phyloP scores from a whole-genome alignment of 176 grass and related monocot species.

The Ampelocalamus luodianensis region DNA sequence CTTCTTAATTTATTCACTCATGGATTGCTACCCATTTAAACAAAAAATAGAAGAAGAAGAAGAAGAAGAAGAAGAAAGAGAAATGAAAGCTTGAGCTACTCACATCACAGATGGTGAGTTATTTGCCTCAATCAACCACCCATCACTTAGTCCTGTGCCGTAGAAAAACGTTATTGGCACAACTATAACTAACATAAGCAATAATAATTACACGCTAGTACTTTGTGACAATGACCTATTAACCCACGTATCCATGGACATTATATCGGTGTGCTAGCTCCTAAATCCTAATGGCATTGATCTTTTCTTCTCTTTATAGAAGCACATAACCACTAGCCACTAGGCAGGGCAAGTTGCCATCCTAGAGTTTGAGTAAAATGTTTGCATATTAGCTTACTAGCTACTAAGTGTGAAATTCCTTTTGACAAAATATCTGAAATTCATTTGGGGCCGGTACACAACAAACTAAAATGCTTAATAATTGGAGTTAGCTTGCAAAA shows the following conservation, averaged over 20 bases:
- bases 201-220: slow-evolving; percentile 57
- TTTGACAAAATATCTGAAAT: background rate
- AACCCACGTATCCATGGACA: slow-evolving; percentile 53
- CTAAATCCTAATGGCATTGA: slow-evolving; percentile 6
- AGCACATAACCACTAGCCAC: background rate
- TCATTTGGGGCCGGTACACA: background rate
- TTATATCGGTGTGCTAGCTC: background rate
- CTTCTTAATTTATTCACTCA: slow-evolving; percentile 15
- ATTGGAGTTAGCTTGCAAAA: slow-evolving; percentile 5
- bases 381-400: background rate
- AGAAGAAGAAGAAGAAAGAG: background rate
- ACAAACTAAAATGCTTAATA: background rate
- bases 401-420: background rate
- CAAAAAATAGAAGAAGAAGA: slow-evolving; percentile 56
- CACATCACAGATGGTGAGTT: slow-evolving; percentile 67
- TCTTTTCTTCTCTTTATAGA: slow-evolving; percentile 4
- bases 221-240: slow-evolving; percentile 50
- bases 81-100: slow-evolving; percentile 32
- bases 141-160: slow-evolving; percentile 39
- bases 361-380: slow-evolving; percentile 2
- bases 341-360: slow-evolving; percentile 3
- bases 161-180: slow-evolving; percentile 57
- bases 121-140: slow-evolving; percentile 69
- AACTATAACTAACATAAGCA: slow-evolving; percentile 67
- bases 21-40: slow-evolving; percentile 56